A percentile compares a stretch with the other conserved stretches of the same genome.
Evolutionary conservation across 345 rosid species (phyloP).

Genomic region (Carallia brachiata): DNA sequence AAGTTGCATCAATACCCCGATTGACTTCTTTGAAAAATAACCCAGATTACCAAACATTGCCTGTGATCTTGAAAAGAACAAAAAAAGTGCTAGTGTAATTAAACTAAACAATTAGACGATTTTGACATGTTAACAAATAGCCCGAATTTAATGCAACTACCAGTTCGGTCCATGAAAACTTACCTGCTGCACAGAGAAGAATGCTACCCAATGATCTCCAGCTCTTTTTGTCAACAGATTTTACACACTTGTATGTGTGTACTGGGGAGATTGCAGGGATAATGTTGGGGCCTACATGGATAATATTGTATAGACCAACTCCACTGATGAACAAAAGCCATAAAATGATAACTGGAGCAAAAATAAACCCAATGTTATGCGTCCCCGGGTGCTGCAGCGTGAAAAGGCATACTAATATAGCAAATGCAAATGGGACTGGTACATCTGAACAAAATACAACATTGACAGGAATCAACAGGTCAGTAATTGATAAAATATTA

Average conservation of each 20-base stretch:
- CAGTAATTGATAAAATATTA: too few relatives aligned
- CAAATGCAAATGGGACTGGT: slow-evolving; percentile 54
- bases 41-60: slow-evolving; percentile 69
- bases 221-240: slow-evolving; percentile 20
- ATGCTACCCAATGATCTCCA: slow-evolving; percentile 53
- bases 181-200: slow-evolving; percentile 60
- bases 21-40: slow-evolving; percentile 57
- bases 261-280: slow-evolving; percentile 41
- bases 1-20: slow-evolving; percentile 35
- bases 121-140: neutral
- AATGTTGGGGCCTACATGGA: slow-evolving; percentile 31
- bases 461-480: too few relatives aligned
- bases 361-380: slow-evolving; percentile 47
- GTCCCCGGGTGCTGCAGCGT: slow-evolving; percentile 56
- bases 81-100: neutral
- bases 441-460: slow-evolving; percentile 41
- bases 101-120: neutral
- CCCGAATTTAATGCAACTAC: neutral
- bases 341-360: slow-evolving; percentile 46
- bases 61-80: slow-evolving; percentile 49
- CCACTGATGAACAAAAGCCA: slow-evolving; percentile 58
- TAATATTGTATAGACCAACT: slow-evolving; percentile 49
- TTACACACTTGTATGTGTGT: slow-evolving; percentile 44
- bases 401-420: slow-evolving; percentile 52
- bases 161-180: slow-evolving; percentile 13